phyloP scores from a whole-genome alignment of 1,284 basidiomycete species.

The Ceratobasidium sp. region DNA sequence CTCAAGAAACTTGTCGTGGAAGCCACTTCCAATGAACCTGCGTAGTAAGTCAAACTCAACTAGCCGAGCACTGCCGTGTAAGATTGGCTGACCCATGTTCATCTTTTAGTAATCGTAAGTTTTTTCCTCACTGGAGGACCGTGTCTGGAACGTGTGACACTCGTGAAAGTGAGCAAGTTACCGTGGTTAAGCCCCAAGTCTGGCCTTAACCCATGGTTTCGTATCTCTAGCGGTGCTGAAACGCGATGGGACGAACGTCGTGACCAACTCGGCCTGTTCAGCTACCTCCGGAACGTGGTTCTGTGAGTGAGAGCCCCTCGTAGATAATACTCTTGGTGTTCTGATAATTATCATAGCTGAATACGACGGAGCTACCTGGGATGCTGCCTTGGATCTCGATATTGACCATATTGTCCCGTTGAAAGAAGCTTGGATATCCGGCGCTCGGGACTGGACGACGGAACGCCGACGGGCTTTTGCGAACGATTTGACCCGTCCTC shows the following conservation, averaged over 20 bases:
- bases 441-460: slow-evolving; percentile 62
- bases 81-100: slow-evolving; percentile 57
- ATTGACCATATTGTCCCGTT: slow-evolving; percentile 57
- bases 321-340: background rate
- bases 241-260: slow-evolving; percentile 60
- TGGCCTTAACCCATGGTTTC: background rate
- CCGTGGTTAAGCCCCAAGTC: background rate
- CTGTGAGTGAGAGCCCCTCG: too few relatives aligned
- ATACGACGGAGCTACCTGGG: slow-evolving; percentile 59
- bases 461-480: slow-evolving; percentile 63
- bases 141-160: slow-evolving; percentile 66
- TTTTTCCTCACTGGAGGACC: slow-evolving; percentile 63
- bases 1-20: slow-evolving; percentile 61
- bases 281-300: slow-evolving; percentile 16
- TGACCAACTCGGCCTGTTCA: background rate
- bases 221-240: background rate
- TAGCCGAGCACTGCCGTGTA: background rate
- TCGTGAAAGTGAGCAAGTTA: slow-evolving; percentile 60
- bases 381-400: slow-evolving; percentile 65
- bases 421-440: slow-evolving; percentile 63
- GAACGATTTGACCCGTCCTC: slow-evolving; percentile 65
- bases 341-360: slow-evolving; percentile 55
- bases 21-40: slow-evolving; percentile 59
- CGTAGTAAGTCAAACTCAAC: slow-evolving; percentile 29
- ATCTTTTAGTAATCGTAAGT: slow-evolving; percentile 51